phyloP scores from a whole-genome alignment of 2,329 filamentous ascomycete genomes.

The Trichoderma sp. region DNA sequence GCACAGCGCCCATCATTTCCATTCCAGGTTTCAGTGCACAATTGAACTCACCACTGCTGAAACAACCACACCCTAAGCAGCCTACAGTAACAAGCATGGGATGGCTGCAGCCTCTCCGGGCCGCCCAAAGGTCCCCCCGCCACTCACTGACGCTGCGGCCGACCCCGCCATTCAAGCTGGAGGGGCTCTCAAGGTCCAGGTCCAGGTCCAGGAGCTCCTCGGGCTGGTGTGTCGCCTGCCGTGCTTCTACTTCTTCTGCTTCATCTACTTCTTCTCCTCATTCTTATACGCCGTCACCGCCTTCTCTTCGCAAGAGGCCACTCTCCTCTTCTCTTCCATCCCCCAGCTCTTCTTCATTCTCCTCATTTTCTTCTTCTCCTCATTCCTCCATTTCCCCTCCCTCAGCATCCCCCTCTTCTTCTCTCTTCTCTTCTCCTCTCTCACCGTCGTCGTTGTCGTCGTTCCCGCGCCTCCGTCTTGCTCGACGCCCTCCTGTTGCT shows the following conservation, averaged over 20 bases:
- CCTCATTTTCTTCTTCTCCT: neutral
- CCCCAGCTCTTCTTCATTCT: neutral
- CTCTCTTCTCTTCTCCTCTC: neutral
- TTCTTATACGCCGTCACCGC: neutral
- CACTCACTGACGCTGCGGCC: neutral
- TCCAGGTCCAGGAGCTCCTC: neutral
- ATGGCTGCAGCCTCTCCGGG: slow-evolving; percentile 21
- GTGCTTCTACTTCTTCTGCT: neutral
- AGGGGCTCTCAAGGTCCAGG: neutral
- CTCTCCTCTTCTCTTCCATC: neutral
- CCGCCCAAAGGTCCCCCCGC: slow-evolving; percentile 8
- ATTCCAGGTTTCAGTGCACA: too few species aligned
- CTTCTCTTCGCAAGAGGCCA: neutral
- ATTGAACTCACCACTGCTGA: neutral
- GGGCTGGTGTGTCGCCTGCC: slow-evolving; percentile 1
- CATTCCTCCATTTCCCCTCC: neutral
- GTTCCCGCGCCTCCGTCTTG: neutral
- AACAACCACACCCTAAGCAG: too few species aligned
- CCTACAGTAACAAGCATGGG: neutral
- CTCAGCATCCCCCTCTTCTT: neutral
- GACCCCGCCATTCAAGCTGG: slow-evolving; percentile 4
- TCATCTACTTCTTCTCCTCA: neutral
- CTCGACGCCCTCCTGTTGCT: neutral
- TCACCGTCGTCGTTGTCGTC: neutral
- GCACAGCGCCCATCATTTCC: neutral